Evolutionary conservation across 768 basidiomycete genomes (phyloP).

Genomic region (Auricularia auricula-judae): DNA sequence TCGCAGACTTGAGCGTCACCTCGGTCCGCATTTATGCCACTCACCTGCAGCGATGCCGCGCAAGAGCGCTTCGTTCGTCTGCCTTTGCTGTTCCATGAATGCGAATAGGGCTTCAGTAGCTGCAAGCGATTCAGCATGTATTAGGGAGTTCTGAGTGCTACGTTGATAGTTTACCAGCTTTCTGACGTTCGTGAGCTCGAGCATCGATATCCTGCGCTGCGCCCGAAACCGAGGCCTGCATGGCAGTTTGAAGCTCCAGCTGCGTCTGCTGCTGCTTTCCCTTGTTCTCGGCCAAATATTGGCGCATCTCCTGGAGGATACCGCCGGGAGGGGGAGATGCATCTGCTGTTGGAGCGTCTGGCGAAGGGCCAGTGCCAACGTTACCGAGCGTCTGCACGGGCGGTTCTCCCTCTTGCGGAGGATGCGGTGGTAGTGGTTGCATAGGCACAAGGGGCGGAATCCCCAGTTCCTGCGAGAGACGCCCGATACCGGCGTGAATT

Average conservation of each 20-base stretch:
- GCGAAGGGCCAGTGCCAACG: not conserved
- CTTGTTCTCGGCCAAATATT: slow-evolving; percentile 4
- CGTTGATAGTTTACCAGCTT: slow-evolving; percentile 22
- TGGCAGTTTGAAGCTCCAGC: not conserved
- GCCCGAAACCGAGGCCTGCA: slow-evolving; percentile 24
- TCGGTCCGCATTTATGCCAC: slow-evolving; percentile 7
- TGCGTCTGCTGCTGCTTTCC: not conserved
- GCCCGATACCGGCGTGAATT: not conserved
- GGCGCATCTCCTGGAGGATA: slow-evolving; percentile 10
- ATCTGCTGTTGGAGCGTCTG: not conserved
- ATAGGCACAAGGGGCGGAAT: not conserved
- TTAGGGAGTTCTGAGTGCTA: not conserved
- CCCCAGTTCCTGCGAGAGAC: not conserved
- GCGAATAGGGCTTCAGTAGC: slow-evolving; percentile 48
- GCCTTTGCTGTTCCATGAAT: slow-evolving; percentile 56
- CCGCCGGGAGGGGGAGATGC: slow-evolving; percentile 10
- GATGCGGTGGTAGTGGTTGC: not conserved
- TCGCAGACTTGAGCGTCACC: not conserved
- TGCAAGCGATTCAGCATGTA: slow-evolving; percentile 15
- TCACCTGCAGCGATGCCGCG: slow-evolving; percentile 53
- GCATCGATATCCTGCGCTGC: slow-evolving; percentile 31
- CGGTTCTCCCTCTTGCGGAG: not conserved
- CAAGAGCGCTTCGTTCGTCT: slow-evolving; percentile 63
- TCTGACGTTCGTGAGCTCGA: slow-evolving; percentile 29
- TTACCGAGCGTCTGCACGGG: not conserved